phyloP scores from a whole-genome alignment of 164 flowering plant species.

The Nelumbo lutea region DNA sequence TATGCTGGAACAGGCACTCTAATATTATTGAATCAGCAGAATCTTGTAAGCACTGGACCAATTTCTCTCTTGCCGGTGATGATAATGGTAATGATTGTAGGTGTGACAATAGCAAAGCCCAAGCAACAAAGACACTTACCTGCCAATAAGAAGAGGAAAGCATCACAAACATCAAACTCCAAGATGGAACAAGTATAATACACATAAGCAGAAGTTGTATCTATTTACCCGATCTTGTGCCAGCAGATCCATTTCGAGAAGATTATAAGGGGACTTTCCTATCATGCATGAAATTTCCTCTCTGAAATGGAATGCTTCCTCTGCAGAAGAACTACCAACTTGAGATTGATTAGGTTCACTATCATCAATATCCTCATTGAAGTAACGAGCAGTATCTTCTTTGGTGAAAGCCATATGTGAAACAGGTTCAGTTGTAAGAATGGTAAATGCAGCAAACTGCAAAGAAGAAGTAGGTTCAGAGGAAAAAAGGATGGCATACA shows the following conservation, averaged over 20 bases:
- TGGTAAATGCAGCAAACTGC: constrained; percentile 70
- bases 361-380: constrained; percentile 19
- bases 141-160: constrained; percentile 22
- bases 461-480: constrained; percentile 52
- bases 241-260: constrained; percentile 56
- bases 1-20: constrained; percentile 82
- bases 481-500: constrained; percentile 82
- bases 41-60: constrained; percentile 71
- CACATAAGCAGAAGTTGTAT: no score
- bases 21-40: constrained; percentile 53
- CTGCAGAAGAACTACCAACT: constrained; percentile 34
- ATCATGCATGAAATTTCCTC: constrained; percentile 67
- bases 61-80: constrained; percentile 57
- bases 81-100: constrained; percentile 62
- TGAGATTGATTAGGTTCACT: constrained; percentile 23
- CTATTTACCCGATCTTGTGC: constrained; percentile 52
- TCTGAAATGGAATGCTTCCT: constrained; percentile 44
- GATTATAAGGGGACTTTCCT: constrained; percentile 42
- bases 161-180: constrained; percentile 4
- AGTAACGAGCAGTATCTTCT: constrained; percentile 22
- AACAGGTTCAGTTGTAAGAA: constrained; percentile 70
- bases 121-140: constrained; percentile 71
- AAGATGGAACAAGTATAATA: background rate
- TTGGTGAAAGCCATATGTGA: constrained; percentile 39
- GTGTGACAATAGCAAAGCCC: constrained; percentile 81